These are phyloP conservation scores for Lobosporangium transversale DNA, from an alignment of 192 early-diverging fungal species.

Conservation along the genomic window DNA sequence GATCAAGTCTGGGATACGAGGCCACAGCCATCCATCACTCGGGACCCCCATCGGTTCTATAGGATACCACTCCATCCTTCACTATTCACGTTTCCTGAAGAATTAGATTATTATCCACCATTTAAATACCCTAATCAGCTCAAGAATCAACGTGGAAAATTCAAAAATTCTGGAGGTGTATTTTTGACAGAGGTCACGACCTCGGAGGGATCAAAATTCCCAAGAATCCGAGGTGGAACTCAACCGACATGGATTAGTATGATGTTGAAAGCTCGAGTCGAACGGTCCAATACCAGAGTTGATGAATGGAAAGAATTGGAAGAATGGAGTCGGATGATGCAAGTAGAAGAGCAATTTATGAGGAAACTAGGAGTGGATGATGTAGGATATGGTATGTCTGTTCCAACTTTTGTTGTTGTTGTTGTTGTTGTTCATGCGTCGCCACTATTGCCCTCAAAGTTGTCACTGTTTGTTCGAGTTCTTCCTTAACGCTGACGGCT, in stretches of 20 bases:
- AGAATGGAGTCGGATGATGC: slow-evolving; percentile 44
- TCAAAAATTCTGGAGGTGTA: slow-evolving; percentile 46
- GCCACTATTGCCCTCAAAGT: no score
- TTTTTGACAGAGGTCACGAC: slow-evolving; percentile 46
- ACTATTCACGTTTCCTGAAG: slow-evolving; percentile 36
- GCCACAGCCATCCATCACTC: slow-evolving; percentile 14
- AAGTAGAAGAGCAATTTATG: slow-evolving; percentile 43
- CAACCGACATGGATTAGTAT: slow-evolving; percentile 59
- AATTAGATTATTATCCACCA: slow-evolving; percentile 45
- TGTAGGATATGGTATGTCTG: slow-evolving; percentile 47
- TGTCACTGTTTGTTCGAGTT: no score
- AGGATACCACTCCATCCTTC: slow-evolving; percentile 35
- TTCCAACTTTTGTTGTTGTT: no score
- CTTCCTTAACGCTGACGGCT: no score
- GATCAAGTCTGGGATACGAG: slow-evolving; percentile 49
- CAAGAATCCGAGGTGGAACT: slow-evolving; percentile 50
- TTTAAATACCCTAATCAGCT: slow-evolving; percentile 31
- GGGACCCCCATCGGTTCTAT: slow-evolving; percentile 29
- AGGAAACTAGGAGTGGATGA: slow-evolving; percentile 38
- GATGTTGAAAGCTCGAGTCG: slow-evolving; percentile 59
- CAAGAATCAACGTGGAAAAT: slow-evolving; percentile 30
- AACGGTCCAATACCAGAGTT: slow-evolving; percentile 40
- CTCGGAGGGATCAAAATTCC: slow-evolving; percentile 49
- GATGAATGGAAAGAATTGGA: slow-evolving; percentile 46
- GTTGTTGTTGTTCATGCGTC: no score